A percentile compares a stretch with the other conserved stretches of the same genome.
phyloP scores from a whole-genome alignment of 371 early-diverging fungal species.

The Mitosporidium daphniae region DNA sequence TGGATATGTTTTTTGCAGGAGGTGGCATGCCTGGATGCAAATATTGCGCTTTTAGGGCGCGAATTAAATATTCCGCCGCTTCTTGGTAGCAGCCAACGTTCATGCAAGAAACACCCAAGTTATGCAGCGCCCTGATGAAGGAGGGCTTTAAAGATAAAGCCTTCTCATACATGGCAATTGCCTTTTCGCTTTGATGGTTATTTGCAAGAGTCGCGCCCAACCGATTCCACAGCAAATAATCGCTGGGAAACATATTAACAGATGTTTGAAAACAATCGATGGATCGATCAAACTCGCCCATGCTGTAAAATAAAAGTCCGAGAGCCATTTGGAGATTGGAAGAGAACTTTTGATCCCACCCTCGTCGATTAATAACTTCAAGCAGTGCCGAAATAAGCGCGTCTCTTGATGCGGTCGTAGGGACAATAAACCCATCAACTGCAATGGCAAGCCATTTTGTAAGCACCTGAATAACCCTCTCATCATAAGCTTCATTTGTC shows the following conservation, averaged over 20 bases:
- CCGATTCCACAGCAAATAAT: conserved; percentile 1
- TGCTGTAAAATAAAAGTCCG: conserved; percentile 44
- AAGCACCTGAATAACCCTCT: too few relatives aligned
- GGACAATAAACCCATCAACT: too few relatives aligned
- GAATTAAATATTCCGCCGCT: conserved; percentile 31
- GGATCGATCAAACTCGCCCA: conserved; percentile 52
- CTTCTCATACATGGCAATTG: conserved; percentile 55
- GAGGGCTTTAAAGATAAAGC: conserved; percentile 65
- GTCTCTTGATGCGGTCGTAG: too few relatives aligned
- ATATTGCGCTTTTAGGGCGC: background rate
- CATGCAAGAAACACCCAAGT: conserved; percentile 55
- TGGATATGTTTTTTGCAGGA: too few relatives aligned
- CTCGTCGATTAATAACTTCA: too few relatives aligned
- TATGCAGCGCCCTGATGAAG: conserved; percentile 68
- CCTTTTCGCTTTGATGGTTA: conserved; percentile 20
- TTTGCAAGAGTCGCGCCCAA: conserved; percentile 64
- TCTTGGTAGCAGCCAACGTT: conserved; percentile 45
- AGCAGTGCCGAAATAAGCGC: too few relatives aligned
- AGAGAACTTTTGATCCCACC: too few relatives aligned
- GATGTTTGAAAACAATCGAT: conserved; percentile 79
- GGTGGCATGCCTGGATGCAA: too few relatives aligned
- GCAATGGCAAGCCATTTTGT: too few relatives aligned
- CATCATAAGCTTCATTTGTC: too few relatives aligned
- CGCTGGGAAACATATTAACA: too few relatives aligned
- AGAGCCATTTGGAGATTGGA: too few relatives aligned